phyloP scores from a whole-genome alignment of 495 filamentous ascomycete genomes.

The Aspergillus indologenus region DNA sequence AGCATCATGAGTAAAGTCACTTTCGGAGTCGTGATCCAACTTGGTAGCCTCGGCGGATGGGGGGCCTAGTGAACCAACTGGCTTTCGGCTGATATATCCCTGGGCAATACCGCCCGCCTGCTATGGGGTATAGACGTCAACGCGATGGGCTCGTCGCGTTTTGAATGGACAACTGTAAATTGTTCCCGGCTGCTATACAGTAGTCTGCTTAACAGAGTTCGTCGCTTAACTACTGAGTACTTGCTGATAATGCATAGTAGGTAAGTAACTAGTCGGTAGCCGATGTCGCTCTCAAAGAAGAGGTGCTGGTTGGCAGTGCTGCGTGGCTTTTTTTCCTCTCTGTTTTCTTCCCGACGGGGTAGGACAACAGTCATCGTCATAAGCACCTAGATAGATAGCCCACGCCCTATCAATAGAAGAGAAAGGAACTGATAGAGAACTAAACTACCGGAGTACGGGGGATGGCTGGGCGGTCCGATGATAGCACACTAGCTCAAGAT shows the following conservation, averaged over 20 bases:
- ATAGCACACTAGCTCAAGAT: not conserved
- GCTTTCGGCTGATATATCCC: not conserved
- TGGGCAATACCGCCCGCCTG: not conserved
- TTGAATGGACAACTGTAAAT: not conserved
- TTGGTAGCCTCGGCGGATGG: not conserved
- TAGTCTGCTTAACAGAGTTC: not conserved
- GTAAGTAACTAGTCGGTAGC: not conserved
- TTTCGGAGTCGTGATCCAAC: not conserved
- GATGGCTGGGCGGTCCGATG: no score
- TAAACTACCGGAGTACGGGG: no score
- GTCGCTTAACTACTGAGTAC: not conserved
- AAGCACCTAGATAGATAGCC: conserved; percentile 8
- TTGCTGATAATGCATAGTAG: not conserved
- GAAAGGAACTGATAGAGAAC: not conserved
- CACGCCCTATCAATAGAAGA: no score
- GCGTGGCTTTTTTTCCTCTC: not conserved
- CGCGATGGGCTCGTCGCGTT: not conserved
- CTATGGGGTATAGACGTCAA: not conserved
- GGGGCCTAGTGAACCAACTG: not conserved
- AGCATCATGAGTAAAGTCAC: not conserved
- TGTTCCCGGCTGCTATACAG: not conserved
- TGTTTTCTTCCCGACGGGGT: not conserved
- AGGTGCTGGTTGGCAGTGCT: no score
- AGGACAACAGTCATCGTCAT: conserved; percentile 7
- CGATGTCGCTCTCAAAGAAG: not conserved